Evolutionary conservation across 2,329 filamentous ascomycete genomes (phyloP).

Genomic region (Graphium sp.): DNA sequence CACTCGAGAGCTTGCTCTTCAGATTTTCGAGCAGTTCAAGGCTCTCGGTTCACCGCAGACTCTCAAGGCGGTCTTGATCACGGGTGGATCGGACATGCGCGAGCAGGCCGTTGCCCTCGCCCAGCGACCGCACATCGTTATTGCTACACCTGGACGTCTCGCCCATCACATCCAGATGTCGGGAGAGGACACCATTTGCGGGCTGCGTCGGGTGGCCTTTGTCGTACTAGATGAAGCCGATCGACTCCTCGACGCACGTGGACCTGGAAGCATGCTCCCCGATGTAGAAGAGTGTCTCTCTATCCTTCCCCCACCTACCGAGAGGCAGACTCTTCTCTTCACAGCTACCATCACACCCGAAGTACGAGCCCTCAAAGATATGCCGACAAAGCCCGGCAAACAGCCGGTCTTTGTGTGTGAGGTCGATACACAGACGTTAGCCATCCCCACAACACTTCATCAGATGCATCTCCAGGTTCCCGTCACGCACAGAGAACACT

Average conservation of each 20-base stretch:
- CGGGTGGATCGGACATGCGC: slow-evolving; percentile 85
- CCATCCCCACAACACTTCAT: slow-evolving; percentile 63
- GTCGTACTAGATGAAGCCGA: slow-evolving; percentile 96
- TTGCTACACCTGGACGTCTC: slow-evolving; percentile 82
- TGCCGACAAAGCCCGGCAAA: slow-evolving; percentile 51
- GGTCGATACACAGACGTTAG: slow-evolving; percentile 57
- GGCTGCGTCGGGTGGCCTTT: slow-evolving; percentile 61
- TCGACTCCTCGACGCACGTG: slow-evolving; percentile 58
- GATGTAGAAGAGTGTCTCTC: slow-evolving; percentile 82
- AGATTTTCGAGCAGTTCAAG: slow-evolving; percentile 92
- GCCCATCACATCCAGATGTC: slow-evolving; percentile 89
- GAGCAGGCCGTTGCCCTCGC: slow-evolving; percentile 73
- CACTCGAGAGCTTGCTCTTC: slow-evolving; percentile 78
- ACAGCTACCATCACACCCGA: slow-evolving; percentile 91
- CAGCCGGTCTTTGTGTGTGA: slow-evolving; percentile 80
- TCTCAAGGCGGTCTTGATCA: slow-evolving; percentile 78
- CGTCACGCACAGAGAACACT: slow-evolving; percentile 86
- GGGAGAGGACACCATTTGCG: slow-evolving; percentile 76
- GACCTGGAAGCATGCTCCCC: slow-evolving; percentile 76
- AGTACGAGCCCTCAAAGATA: slow-evolving; percentile 69
- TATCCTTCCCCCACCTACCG: slow-evolving; percentile 56
- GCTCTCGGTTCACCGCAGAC: slow-evolving; percentile 79
- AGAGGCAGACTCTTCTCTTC: slow-evolving; percentile 88
- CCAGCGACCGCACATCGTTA: slow-evolving; percentile 74
- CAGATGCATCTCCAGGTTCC: slow-evolving; percentile 82